phyloP scores from a whole-genome alignment of 345 rosid species.

The Pugionium cornutum region DNA sequence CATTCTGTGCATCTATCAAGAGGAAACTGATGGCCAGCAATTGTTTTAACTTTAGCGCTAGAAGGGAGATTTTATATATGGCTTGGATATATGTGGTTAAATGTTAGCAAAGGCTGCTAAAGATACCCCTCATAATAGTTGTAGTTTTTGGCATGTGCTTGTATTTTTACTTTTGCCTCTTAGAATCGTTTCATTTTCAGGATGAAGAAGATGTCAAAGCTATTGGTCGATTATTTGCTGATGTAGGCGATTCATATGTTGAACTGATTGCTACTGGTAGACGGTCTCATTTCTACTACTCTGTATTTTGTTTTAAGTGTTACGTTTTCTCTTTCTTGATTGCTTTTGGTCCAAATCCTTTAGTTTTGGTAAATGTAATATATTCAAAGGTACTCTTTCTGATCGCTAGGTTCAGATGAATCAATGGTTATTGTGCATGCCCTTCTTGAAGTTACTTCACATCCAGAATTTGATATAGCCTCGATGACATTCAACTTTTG shows the following conservation, averaged over 20 bases:
- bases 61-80: conserved; percentile 19
- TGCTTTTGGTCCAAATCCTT: conserved; percentile 25
- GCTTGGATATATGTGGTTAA: conserved; percentile 12
- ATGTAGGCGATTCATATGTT: conserved; percentile 96
- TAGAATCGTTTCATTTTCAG: conserved; percentile 46
- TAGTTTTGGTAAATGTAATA: conserved; percentile 20
- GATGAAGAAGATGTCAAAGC: conserved; percentile 99
- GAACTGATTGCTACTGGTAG: conserved; percentile 94
- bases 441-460: conserved; percentile 86
- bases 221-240: conserved; percentile 94
- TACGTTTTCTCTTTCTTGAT: conserved; percentile 31
- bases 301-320: conserved; percentile 17
- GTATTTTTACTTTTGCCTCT: conserved; percentile 23
- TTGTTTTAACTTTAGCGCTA: not conserved
- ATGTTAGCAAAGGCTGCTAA: conserved; percentile 25
- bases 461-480: conserved; percentile 94
- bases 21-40: conserved; percentile 3
- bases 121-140: conserved; percentile 14
- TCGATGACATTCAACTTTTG: conserved; percentile 99
- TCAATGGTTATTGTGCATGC: conserved; percentile 88
- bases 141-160: conserved; percentile 23
- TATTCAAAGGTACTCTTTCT: conserved; percentile 23
- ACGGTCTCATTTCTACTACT: conserved; percentile 20
- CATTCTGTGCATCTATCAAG: conserved; percentile 3
- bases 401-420: conserved; percentile 71